phyloP scores from a whole-genome alignment of 225 moss, liverwort and hornwort genomes.

The Pleurozium schreberi region DNA sequence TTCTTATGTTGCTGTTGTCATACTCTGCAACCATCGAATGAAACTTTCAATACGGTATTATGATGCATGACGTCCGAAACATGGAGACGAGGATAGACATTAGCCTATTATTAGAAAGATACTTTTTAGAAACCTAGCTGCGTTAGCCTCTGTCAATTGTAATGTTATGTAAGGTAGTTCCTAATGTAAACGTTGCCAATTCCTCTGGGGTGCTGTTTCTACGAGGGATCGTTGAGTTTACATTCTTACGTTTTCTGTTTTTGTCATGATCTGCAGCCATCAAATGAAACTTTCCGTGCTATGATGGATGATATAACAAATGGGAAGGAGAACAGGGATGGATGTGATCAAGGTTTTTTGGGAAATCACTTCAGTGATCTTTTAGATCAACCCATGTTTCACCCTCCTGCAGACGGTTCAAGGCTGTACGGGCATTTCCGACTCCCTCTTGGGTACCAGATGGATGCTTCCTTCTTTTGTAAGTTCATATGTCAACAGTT shows the following conservation, averaged over 20 bases:
- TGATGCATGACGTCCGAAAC: neutral
- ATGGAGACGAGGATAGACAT: neutral
- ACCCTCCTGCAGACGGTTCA: constrained; percentile 66
- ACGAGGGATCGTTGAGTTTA: neutral
- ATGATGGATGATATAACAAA: constrained; percentile 55
- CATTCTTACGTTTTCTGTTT: neutral
- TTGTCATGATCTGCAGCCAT: constrained; percentile 47
- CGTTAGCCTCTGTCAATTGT: neutral
- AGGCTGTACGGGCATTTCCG: constrained; percentile 52
- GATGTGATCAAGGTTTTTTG: constrained; percentile 85
- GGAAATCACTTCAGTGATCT: constrained; percentile 60
- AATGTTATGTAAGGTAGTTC: neutral
- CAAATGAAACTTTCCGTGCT: constrained; percentile 57
- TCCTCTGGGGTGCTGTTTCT: neutral
- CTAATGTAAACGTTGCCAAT: neutral
- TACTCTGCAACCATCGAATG: neutral
- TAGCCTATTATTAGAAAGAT: neutral
- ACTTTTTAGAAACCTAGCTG: neutral
- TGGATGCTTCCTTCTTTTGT: constrained; percentile 97
- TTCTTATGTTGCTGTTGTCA: neutral
- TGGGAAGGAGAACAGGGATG: constrained; percentile 59
- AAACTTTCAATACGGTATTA: neutral
- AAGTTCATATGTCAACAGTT: neutral
- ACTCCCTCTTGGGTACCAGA: constrained; percentile 92
- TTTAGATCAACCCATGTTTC: constrained; percentile 72